phyloP scores from a whole-genome alignment of 2,329 filamentous ascomycete species.

The Aspergillus flavus region DNA sequence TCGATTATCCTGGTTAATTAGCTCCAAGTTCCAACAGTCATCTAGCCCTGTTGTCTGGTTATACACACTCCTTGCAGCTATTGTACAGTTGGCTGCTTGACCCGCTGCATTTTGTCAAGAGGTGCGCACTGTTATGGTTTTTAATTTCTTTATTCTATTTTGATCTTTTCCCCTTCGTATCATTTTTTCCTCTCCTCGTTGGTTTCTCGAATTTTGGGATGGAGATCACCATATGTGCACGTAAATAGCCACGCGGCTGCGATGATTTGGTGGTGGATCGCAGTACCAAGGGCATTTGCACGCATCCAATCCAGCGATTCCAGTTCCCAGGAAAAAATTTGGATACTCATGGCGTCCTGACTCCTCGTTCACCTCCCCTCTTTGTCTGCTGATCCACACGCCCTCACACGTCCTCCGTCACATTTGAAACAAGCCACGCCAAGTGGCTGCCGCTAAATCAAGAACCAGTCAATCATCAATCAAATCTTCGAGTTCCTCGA shows the following conservation, averaged over 20 bases:
- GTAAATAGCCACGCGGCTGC: not conserved
- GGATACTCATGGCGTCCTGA: not conserved
- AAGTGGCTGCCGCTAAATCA: constrained; percentile 18
- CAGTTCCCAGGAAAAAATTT: not conserved
- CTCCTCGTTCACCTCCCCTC: not conserved
- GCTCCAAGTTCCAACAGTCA: not conserved
- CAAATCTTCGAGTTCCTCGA: constrained; percentile 11
- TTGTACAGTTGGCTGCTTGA: constrained; percentile 18
- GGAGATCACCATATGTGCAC: not conserved
- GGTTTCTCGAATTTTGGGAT: not conserved
- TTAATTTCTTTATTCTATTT: constrained; percentile 3
- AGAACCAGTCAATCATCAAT: constrained; percentile 12
- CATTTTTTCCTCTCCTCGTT: not conserved
- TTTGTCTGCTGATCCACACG: constrained; percentile 5
- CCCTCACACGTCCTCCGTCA: constrained; percentile 1
- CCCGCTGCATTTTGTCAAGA: constrained; percentile 19
- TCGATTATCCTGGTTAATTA: constrained; percentile 3
- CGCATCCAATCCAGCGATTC: not conserved
- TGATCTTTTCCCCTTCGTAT: not conserved
- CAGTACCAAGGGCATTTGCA: not conserved
- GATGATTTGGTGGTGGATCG: not conserved
- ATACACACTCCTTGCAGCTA: constrained; percentile 25
- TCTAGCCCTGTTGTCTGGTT: constrained; percentile 8
- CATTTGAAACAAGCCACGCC: constrained; percentile 18
- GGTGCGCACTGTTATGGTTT: constrained; percentile 15